Evolutionary conservation across 2,329 filamentous ascomycete species (phyloP).

Genomic region (Hypoxylon rubiginosum): DNA sequence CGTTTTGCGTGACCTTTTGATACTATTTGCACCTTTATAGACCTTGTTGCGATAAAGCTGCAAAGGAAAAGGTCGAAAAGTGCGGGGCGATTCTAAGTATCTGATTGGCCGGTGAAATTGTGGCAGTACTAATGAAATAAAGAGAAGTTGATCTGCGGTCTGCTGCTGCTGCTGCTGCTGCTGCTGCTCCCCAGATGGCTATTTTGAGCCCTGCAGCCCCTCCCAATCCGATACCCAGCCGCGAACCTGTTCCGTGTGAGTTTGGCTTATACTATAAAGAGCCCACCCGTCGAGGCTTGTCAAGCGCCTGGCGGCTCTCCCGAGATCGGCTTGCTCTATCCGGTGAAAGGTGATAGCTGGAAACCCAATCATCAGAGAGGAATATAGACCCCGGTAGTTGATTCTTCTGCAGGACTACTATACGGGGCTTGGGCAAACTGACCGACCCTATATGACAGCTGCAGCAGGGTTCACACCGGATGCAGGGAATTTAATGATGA

Average conservation of each 20-base stretch:
- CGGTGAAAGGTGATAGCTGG: conserved; percentile 14
- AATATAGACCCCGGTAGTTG: conserved; percentile 18
- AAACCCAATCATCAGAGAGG: conserved; percentile 26
- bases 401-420: conserved; percentile 24
- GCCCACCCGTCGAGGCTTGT: conserved; percentile 6
- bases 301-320: conserved; percentile 22
- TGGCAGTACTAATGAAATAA: no score
- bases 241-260: conserved; percentile 1
- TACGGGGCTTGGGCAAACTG: conserved; percentile 20
- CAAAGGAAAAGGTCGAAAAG: no score
- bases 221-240: neutral
- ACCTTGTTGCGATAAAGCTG: no score
- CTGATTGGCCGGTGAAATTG: no score
- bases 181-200: neutral
- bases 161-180: neutral
- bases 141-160: no score
- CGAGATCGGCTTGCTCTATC: conserved; percentile 30
- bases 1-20: no score
- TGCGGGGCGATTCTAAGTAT: no score
- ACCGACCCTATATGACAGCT: conserved; percentile 8
- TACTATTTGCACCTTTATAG: no score
- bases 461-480: conserved; percentile 13
- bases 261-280: neutral
- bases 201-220: neutral
- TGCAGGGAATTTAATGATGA: conserved; percentile 14